Evolutionary conservation across 768 basidiomycete genomes (phyloP), one percentile per base, ranked within the genome.

Genomic region (Mycena crocata): DNA sequence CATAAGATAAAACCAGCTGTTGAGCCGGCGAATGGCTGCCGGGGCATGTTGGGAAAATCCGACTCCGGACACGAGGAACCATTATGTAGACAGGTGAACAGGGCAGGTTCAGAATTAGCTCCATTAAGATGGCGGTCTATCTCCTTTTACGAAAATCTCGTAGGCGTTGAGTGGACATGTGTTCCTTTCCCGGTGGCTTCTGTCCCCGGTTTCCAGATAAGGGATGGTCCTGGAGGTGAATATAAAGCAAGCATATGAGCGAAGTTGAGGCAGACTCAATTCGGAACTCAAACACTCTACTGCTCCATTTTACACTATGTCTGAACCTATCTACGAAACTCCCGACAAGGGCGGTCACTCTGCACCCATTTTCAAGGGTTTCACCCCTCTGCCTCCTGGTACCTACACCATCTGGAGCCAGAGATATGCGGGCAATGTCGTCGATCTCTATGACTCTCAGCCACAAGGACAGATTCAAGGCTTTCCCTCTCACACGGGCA

Each of bases 211-310:
- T 40, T 37, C 52, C 21, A 40, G n/a, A 35, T 39, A 55, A 26
- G 40, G 24, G 52, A 35, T 55, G 15, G 52, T 26, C 52, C 37
- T 55, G 26, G 34, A 35, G 34, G 51, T 32, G 26, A 37, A 54
- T 40, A 55, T 55, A 55, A 55, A 37, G 52, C 30, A 26, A 55
- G 26, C 52, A 40, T 55, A 39, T 24, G 24, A 55, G 50, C 37
- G 37, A 23, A 52, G 32, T 34, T 35, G 15, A 52, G 26, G 17
- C 37, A 55, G 37, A 55, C 37, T 40, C 39, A 40, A 39, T 55
- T 30, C 15, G 30, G 37, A 40, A 28, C 52, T 40, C 50, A 52
- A 52, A 19, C 50, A 52, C 52, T 55, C 52, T 55, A 55, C 52
- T 54, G 40, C 40, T 42, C 17, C 40, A 42, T 42, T 42, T 42